phyloP scores from a whole-genome alignment of 164 flowering plant genomes.

The Umbellularia californica region DNA sequence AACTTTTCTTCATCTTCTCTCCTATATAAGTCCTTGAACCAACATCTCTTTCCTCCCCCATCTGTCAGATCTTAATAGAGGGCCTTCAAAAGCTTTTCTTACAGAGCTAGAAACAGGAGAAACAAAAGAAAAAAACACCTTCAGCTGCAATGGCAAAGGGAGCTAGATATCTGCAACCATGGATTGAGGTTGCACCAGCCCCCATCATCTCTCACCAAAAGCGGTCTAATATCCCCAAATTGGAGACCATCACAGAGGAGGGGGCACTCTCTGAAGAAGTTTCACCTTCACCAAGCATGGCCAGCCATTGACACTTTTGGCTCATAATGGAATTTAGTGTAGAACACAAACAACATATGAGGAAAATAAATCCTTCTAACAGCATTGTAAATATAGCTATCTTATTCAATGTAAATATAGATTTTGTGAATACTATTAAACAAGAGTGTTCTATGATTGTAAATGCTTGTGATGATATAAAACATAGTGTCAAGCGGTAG shows the following conservation, averaged over 20 bases:
- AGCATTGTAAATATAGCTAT: too few species aligned
- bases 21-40: not conserved
- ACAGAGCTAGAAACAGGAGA: not conserved
- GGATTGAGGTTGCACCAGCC: conserved; percentile 10
- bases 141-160: not conserved
- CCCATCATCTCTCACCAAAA: not conserved
- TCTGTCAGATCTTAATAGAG: not conserved
- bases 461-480: too few species aligned
- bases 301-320: not conserved
- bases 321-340: not conserved
- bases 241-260: conserved; percentile 3
- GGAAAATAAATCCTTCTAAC: too few species aligned
- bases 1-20: not conserved
- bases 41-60: not conserved
- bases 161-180: conserved; percentile 1
- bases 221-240: not conserved
- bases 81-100: not conserved
- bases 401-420: too few species aligned
- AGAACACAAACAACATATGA: too few species aligned
- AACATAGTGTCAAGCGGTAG: too few species aligned
- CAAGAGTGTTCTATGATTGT: too few species aligned
- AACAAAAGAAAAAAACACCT: not conserved
- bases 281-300: not conserved
- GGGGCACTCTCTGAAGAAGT: not conserved
- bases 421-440: too few species aligned